Base-by-base conservation (phyloP, 805 yeast genomes). In the Barnettozyma siamensis region DNA sequence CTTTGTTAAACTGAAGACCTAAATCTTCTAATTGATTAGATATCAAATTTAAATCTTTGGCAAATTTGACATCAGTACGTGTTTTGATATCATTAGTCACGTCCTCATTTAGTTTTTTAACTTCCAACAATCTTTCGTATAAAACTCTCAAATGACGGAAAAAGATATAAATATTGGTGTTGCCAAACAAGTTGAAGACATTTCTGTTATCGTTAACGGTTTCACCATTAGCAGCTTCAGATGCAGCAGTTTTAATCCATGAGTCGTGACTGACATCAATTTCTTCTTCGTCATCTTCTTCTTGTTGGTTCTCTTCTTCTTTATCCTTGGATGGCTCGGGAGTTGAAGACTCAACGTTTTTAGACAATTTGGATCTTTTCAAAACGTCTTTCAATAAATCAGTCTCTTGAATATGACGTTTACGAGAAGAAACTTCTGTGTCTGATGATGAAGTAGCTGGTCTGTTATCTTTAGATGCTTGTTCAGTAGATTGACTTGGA, bases 151-250 rank as follows among this genome's bases (percentile, higher is more conserved):
- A 68, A 51, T 84, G 83, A 51, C 99, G 85, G 75, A 88, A 77
- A 54, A 93, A 88, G 27, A 88, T 85, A 57, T 93, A 93, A 30
- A 89, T 76, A 43, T 89, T 80, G 5, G 96, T 82, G 62, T 91
- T 89, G 46, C 86, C 87, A 69, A 91, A 93, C 53, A 89, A 62
- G 59, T 88, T 89, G 68, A 67, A 88, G 36, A 70, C 75, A 24
- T 67, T 68, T 53, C 89, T 74, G 41, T 65, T 48, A 12, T 46
- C 36, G 27, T 63, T 61, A 19, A 50, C 37, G 16, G 65, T 59
- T 20, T 56, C 52, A 13, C 55, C 50, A 24, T 55, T 58, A 2
- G 59, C 58, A 19, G 57, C 21, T 7, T 47, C 51, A 13, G 50
- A 33, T 11, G 44, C 45, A 15, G 50, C 41, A 18, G 53, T 48